A percentile compares a stretch with the other conserved stretches of the same genome.
Conservation (phyloP, 176 grass and related monocot species). For the Musa itinerans region DNA sequence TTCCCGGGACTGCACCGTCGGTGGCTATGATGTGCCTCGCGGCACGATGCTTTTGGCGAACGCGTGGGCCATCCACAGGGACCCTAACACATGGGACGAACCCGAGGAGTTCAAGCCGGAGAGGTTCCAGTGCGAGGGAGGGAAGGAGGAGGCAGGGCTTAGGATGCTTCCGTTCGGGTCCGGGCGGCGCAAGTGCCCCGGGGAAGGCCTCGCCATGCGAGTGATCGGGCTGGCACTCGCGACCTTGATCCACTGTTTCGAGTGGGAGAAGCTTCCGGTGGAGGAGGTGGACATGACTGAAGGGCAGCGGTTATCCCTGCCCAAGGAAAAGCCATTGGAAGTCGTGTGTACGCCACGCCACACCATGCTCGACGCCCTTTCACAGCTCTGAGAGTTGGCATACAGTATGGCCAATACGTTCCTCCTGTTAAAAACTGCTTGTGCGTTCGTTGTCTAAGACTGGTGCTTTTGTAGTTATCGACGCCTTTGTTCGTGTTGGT, state of each 20-base stretch:
- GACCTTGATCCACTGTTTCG: constrained; percentile 57
- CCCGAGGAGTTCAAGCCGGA: constrained; percentile 44
- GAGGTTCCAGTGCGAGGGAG: constrained; percentile 31
- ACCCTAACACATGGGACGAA: constrained; percentile 33
- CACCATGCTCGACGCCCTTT: constrained; percentile 4
- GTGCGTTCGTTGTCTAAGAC: too few species aligned
- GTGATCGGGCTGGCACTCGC: constrained; percentile 28
- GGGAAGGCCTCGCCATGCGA: constrained; percentile 44
- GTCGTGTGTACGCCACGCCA: constrained; percentile 28
- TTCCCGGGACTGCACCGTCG: constrained; percentile 35
- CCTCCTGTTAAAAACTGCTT: too few species aligned
- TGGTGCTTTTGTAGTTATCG: too few species aligned
- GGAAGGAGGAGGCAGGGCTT: not conserved
- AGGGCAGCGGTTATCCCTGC: constrained; percentile 22
- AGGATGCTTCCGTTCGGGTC: too few species aligned
- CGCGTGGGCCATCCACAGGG: constrained; percentile 50
- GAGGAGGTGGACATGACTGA: constrained; percentile 43
- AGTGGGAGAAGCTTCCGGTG: constrained; percentile 33
- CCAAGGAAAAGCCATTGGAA: constrained; percentile 32
- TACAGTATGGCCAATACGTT: too few species aligned
- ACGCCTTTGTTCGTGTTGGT: too few species aligned
- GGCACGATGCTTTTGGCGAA: constrained; percentile 54
- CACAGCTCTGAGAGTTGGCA: too few species aligned
- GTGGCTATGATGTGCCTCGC: constrained; percentile 42
- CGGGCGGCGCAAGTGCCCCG: constrained; percentile 55